Percentiles rank a stretch among this genome's conserved stretches.
These are phyloP conservation scores for Ceraceosorus guamensis DNA, from an alignment of 1,284 basidiomycete species.

Conservation along the genomic window DNA sequence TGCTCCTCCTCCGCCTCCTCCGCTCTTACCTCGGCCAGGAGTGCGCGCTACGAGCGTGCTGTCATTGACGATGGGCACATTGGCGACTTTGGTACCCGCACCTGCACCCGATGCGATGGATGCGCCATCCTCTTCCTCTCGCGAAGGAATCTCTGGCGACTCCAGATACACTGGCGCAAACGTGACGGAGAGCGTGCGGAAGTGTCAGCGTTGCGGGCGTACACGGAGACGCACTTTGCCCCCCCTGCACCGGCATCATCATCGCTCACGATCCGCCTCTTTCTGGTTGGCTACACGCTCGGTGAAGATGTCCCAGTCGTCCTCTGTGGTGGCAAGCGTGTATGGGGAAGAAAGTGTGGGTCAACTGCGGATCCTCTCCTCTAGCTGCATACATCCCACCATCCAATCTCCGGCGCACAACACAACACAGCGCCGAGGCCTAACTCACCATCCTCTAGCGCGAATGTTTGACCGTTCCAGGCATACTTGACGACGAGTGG, in stretches of 20 bases:
- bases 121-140: conserved; percentile 15
- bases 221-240: neutral
- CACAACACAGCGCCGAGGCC: neutral
- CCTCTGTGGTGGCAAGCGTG: conserved; percentile 16
- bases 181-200: neutral
- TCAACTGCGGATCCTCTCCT: too few relatives aligned
- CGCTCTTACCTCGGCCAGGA: too few relatives aligned
- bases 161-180: conserved; percentile 33
- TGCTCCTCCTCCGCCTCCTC: conserved; percentile 37
- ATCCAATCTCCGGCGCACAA: too few relatives aligned
- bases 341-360: neutral
- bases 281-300: conserved; percentile 35
- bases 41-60: conserved; percentile 43
- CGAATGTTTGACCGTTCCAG: conserved; percentile 33
- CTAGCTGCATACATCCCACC: too few relatives aligned
- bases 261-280: conserved; percentile 40
- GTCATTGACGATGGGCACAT: conserved; percentile 43
- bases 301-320: conserved; percentile 46
- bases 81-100: conserved; percentile 15
- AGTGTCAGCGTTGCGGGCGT: neutral
- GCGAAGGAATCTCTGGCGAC: conserved; percentile 37
- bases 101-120: neutral
- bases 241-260: neutral
- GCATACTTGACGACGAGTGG: conserved; percentile 43
- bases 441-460: conserved; percentile 39